Evolutionary conservation across 73 alveolate genomes (phyloP), one percentile per base, ranked within the genome.

Genomic region (Paramecium bursaria): DNA sequence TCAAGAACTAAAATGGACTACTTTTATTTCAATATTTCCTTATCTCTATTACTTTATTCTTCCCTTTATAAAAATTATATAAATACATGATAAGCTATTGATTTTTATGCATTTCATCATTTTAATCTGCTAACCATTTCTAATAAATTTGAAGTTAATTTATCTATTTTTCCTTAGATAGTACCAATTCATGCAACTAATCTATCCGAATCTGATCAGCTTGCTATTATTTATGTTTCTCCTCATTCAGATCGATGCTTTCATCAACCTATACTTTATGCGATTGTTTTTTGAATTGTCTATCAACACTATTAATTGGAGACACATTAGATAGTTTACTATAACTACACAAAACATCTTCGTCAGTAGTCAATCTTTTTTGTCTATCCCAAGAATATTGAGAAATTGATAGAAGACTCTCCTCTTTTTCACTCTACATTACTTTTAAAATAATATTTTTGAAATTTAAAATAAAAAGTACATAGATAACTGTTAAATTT

Each of bases 321-420:
- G 14, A 7, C 5, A 39, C 82, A 67, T 67, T 67, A 15, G 82
- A 67, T n/a, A 67, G 44, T 67, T 67, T 67, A 42, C 82, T 67
- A 35, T 67, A 67, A 67, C 82, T 67, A 42, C 82, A 67, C 10
- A 67, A 27, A 19, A 67, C 82, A 39, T 67, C 82, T 13, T 67
- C 82, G 44, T 67, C 82, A 0, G 82, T 67, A 21, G 82, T 67
- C 11, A 67, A 67, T 42, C 82, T 31, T 15, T 25, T 67, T 67
- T 67, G 55, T 42, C 44, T 67, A 33, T 67, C 82, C 82, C 82
- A 67, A 25, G 82, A 67, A 42, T 67, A 67, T 42, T 67, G 50
- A 67, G 60, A 39, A 25, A 67, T 35, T 11, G 82, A 67, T 14
- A 67, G 11, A 39, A n/a, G n/a, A n/a, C n/a, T n/a, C n/a, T n/a